These are phyloP conservation scores for Blastobotrys illinoisensis DNA, from an alignment of 1,139 yeast species.

Conservation along the genomic window DNA sequence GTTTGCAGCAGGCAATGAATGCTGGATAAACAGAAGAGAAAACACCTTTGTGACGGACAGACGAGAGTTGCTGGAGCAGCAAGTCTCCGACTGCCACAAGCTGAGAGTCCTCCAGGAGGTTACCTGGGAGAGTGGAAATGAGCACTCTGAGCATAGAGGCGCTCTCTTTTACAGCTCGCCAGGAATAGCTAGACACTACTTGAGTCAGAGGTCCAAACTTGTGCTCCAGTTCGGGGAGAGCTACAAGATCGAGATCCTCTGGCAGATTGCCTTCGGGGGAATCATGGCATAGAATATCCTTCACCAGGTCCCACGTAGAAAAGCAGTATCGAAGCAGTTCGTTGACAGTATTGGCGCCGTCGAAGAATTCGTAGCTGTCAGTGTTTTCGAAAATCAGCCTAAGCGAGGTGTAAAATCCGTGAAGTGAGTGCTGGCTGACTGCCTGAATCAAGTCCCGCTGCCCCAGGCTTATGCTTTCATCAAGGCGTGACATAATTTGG, in stretches of 20 bases:
- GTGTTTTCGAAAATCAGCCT: constrained; percentile 40
- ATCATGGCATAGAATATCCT: constrained; percentile 56
- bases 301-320: constrained; percentile 50
- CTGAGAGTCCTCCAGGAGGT: constrained; percentile 23
- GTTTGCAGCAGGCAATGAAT: constrained; percentile 54
- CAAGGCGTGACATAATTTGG: constrained; percentile 32
- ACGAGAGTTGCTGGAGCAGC: constrained; percentile 59
- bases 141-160: constrained; percentile 48
- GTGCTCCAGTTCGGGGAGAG: constrained; percentile 34
- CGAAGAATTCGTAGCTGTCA: constrained; percentile 12
- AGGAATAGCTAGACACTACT: constrained; percentile 63
- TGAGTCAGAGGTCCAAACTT: constrained; percentile 53
- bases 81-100: constrained; percentile 46
- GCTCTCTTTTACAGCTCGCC: constrained; percentile 83
- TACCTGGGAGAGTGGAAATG: constrained; percentile 30
- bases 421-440: constrained; percentile 47
- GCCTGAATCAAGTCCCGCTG: constrained; percentile 37
- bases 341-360: constrained; percentile 14
- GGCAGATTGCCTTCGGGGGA: constrained; percentile 62
- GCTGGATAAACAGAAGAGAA: constrained; percentile 83
- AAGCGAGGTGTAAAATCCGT: constrained; percentile 61
- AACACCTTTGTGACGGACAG: constrained; percentile 85
- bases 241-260: constrained; percentile 36
- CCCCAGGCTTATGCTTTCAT: constrained; percentile 30
- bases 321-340: constrained; percentile 28